Evolutionary conservation across 1,139 yeast genomes (phyloP).

Genomic region (Pichia sp.): DNA sequence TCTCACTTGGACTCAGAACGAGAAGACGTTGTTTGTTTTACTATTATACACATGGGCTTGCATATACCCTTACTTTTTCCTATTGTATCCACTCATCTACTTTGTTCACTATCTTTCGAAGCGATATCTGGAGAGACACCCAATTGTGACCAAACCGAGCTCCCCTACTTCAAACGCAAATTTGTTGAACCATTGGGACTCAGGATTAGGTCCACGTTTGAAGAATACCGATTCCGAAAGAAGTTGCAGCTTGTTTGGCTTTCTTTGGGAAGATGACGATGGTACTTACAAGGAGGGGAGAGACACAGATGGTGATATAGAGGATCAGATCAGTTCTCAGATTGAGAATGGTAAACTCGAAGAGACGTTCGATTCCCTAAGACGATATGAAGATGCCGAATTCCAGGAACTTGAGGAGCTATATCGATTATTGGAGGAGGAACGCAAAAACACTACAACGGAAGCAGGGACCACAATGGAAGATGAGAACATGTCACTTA

Average conservation of each 20-base stretch:
- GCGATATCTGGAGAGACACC: conserved; percentile 67
- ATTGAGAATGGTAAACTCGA: too few species aligned
- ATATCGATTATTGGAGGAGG: too few species aligned
- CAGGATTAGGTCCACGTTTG: conserved; percentile 49
- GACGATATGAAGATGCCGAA: too few species aligned
- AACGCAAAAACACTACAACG: too few species aligned
- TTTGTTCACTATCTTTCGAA: conserved; percentile 60
- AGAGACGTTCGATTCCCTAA: too few species aligned
- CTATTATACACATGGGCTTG: conserved; percentile 53
- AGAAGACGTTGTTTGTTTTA: conserved; percentile 46
- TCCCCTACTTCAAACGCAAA: conserved; percentile 33
- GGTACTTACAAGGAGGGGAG: conserved; percentile 3
- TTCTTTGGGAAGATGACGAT: conserved; percentile 8
- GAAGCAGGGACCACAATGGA: too few species aligned
- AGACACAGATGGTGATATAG: conserved; percentile 10
- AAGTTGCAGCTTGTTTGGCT: conserved; percentile 16
- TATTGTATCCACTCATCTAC: conserved; percentile 56
- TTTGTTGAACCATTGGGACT: conserved; percentile 21
- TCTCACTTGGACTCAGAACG: conserved; percentile 57
- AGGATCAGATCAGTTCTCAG: too few species aligned
- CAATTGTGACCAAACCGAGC: conserved; percentile 33
- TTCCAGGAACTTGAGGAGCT: too few species aligned
- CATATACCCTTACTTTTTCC: conserved; percentile 62
- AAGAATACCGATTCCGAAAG: conserved; percentile 28
- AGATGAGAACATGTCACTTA: too few species aligned